phyloP scores from a whole-genome alignment of 2,329 filamentous ascomycete species.

The Lachnellula arida region DNA sequence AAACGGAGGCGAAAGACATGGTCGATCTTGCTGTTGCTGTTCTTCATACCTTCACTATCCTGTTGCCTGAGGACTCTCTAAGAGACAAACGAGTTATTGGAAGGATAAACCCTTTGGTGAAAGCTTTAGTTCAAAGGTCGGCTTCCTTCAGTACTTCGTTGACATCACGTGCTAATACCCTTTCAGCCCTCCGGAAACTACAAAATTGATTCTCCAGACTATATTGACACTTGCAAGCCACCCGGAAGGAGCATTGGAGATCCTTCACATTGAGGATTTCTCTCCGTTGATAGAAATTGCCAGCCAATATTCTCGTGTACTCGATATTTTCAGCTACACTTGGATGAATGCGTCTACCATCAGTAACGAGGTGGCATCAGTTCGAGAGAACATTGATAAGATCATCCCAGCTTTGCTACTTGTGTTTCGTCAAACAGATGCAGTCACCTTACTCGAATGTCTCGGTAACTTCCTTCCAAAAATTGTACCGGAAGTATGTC shows the following conservation, averaged over 20 bases:
- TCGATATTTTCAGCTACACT: slow-evolving; percentile 52
- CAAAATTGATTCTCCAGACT: slow-evolving; percentile 50
- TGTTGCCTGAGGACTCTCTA: slow-evolving; percentile 48
- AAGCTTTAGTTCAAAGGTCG: slow-evolving; percentile 51
- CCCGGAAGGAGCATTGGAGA: slow-evolving; percentile 44
- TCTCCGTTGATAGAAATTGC: slow-evolving; percentile 54
- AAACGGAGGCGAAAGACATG: slow-evolving; percentile 52
- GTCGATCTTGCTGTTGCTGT: slow-evolving; percentile 59
- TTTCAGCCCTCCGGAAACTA: slow-evolving; percentile 48
- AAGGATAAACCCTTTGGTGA: slow-evolving; percentile 50
- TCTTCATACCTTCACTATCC: slow-evolving; percentile 54
- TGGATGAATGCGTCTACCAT: slow-evolving; percentile 48
- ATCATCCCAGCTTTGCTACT: slow-evolving; percentile 45
- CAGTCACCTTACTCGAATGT: slow-evolving; percentile 54
- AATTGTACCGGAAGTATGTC: slow-evolving; percentile 44
- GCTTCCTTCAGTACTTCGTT: slow-evolving; percentile 7
- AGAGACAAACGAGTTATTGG: slow-evolving; percentile 44
- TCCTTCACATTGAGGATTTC: slow-evolving; percentile 47
- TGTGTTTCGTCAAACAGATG: slow-evolving; percentile 55
- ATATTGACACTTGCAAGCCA: slow-evolving; percentile 52
- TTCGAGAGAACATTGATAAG: slow-evolving; percentile 41
- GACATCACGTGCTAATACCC: slow-evolving; percentile 8
- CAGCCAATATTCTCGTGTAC: slow-evolving; percentile 46
- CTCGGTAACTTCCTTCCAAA: slow-evolving; percentile 48
- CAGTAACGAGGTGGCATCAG: slow-evolving; percentile 27